These are phyloP conservation scores for Ceratocystis variospora DNA, from an alignment of 2,329 filamentous ascomycete genomes.

Conservation along the genomic window DNA sequence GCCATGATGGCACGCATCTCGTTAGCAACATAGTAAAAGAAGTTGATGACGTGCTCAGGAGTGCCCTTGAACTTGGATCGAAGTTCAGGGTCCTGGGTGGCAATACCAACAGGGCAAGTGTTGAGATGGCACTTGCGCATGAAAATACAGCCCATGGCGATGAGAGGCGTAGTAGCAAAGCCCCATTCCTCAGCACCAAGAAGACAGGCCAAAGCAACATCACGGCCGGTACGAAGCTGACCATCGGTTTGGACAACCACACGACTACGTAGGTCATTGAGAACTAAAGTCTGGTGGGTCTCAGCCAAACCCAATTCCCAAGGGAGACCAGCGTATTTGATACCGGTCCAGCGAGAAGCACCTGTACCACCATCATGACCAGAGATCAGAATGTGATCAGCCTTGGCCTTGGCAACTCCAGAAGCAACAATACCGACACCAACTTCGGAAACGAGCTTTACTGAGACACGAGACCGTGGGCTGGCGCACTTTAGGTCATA, in stretches of 20 bases:
- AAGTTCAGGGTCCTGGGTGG: constrained; percentile 87
- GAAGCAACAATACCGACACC: constrained; percentile 96
- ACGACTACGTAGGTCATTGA: constrained; percentile 90
- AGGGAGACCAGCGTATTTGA: constrained; percentile 93
- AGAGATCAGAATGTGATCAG: constrained; percentile 91
- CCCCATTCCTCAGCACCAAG: constrained; percentile 98
- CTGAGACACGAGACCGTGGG: constrained; percentile 79
- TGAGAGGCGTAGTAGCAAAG: constrained; percentile 85
- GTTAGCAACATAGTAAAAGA: constrained; percentile 96
- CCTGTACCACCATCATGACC: constrained; percentile 95
- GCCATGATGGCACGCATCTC: constrained; percentile 96
- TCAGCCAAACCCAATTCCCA: constrained; percentile 96
- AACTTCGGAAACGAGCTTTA: constrained; percentile 95
- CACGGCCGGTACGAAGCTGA: constrained; percentile 80
- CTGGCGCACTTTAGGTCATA: constrained; percentile 97
- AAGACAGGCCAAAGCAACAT: constrained; percentile 86
- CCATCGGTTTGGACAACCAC: constrained; percentile 94
- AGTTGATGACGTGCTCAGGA: constrained; percentile 95
- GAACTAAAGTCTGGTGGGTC: constrained; percentile 88
- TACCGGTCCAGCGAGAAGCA: constrained; percentile 94
- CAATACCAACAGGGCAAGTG: constrained; percentile 83
- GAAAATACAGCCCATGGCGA: constrained; percentile 93
- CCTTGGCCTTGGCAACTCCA: constrained; percentile 94
- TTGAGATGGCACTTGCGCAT: constrained; percentile 71
- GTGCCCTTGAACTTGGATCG: constrained; percentile 87